Percentiles rank a stretch among this genome's conserved stretches.
Conservation (phyloP, 192 early-diverging fungal genomes). For the Coemansia sp. region DNA sequence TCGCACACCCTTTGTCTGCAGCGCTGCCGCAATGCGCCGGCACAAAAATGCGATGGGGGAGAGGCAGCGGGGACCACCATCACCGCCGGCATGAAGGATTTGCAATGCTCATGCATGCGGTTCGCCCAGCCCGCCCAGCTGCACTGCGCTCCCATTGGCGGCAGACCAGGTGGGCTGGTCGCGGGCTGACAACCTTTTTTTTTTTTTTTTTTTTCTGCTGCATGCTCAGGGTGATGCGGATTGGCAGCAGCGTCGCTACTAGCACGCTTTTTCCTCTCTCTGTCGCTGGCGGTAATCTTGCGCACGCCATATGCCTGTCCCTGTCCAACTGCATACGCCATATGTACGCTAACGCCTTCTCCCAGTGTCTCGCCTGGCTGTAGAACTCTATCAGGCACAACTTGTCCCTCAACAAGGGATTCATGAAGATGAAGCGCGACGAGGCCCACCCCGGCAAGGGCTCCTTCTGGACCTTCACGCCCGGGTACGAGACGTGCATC, state of each 20-base stretch:
- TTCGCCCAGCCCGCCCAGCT: slow-evolving; percentile 22
- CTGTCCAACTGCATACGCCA: slow-evolving; percentile 1
- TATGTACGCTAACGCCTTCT: background rate
- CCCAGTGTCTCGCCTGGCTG: slow-evolving; percentile 24
- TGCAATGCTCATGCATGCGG: slow-evolving; percentile 52
- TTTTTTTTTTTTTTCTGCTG: background rate
- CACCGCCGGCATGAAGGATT: slow-evolving; percentile 29
- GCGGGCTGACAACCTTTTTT: background rate
- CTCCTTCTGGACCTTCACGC: slow-evolving; percentile 74
- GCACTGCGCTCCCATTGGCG: slow-evolving; percentile 9
- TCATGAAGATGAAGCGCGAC: slow-evolving; percentile 77
- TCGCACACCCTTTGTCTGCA: slow-evolving; percentile 2
- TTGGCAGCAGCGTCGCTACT: background rate
- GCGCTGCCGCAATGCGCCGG: background rate
- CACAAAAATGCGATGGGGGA: background rate
- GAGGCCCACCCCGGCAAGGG: slow-evolving; percentile 84
- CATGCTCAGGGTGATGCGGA: background rate
- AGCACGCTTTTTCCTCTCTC: slow-evolving; percentile 1
- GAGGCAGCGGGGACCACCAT: slow-evolving; percentile 1
- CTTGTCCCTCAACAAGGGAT: slow-evolving; percentile 82
- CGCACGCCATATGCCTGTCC: slow-evolving; percentile 1
- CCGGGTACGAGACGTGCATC: slow-evolving; percentile 56
- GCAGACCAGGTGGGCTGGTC: background rate
- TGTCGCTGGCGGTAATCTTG: background rate
- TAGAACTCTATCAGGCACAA: slow-evolving; percentile 94